Percentiles rank a stretch among this genome's conserved stretches.
These are phyloP conservation scores for Pelargonium nanum DNA, from an alignment of 345 rosid species.

Conservation along the genomic window DNA sequence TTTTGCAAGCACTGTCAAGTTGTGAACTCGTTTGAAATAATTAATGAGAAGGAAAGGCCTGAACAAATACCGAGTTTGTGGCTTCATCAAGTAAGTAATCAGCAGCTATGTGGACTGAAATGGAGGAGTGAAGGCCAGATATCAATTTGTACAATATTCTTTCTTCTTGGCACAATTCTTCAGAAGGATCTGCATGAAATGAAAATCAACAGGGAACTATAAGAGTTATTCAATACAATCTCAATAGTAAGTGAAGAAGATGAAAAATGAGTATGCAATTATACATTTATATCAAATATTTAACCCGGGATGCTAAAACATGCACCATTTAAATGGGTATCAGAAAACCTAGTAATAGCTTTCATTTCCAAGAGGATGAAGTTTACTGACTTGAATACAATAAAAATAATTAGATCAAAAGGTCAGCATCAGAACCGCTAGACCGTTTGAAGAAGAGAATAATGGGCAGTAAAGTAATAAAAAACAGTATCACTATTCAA, in stretches of 20 bases:
- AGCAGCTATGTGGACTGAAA: constrained; percentile 77
- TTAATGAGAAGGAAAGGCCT: not conserved
- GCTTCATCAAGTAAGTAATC: constrained; percentile 86
- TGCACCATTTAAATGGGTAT: not conserved
- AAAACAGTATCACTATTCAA: not conserved
- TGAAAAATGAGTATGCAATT: too few species aligned
- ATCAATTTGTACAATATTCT: constrained; percentile 75
- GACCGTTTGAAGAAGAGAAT: not conserved
- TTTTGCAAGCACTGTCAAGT: not conserved
- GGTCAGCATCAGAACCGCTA: not conserved
- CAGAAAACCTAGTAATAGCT: not conserved
- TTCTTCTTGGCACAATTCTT: constrained; percentile 73
- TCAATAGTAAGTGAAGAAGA: not conserved
- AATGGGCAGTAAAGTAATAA: not conserved
- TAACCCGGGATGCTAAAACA: too few species aligned
- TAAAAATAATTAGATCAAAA: not conserved
- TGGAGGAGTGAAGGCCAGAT: constrained; percentile 96
- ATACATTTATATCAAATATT: too few species aligned
- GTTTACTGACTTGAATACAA: too few species aligned
- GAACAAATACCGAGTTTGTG: constrained; percentile 39
- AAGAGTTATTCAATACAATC: not conserved
- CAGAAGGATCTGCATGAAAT: constrained; percentile 54
- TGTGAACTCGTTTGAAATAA: not conserved
- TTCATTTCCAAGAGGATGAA: not conserved
- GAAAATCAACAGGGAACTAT: not conserved